phyloP scores from a whole-genome alignment of 2,329 filamentous ascomycete species.

The Hymenoscyphus scutula region DNA sequence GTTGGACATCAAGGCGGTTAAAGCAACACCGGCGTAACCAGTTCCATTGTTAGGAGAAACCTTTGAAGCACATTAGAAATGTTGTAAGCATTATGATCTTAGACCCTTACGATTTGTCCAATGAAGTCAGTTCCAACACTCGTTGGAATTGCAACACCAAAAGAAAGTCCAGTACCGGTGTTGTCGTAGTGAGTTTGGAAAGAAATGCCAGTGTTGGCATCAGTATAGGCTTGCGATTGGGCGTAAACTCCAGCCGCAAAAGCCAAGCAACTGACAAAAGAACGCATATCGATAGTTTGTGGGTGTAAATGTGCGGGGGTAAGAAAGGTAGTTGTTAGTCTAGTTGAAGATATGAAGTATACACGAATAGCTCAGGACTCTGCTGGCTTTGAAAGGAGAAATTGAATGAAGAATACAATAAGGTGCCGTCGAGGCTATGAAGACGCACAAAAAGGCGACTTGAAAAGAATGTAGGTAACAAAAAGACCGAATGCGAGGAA shows the following conservation, averaged over 20 bases:
- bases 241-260: conserved; percentile 19
- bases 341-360: background rate
- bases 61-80: conserved; percentile 4
- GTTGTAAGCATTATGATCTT: background rate
- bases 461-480: conserved; percentile 1
- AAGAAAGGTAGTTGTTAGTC: background rate
- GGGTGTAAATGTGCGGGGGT: background rate
- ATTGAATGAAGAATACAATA: conserved; percentile 5
- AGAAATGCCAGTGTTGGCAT: conserved; percentile 46
- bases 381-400: conserved; percentile 1
- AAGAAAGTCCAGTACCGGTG: conserved; percentile 17
- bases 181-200: conserved; percentile 35
- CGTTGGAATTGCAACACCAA: conserved; percentile 50
- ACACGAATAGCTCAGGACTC: conserved; percentile 9
- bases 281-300: conserved; percentile 10
- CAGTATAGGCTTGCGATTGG: conserved; percentile 38
- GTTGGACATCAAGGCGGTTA: conserved; percentile 45
- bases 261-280: conserved; percentile 7
- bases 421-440: conserved; percentile 12
- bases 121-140: conserved; percentile 51
- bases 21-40: conserved; percentile 50
- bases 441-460: conserved; percentile 7
- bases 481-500: background rate
- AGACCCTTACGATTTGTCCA: conserved; percentile 47
- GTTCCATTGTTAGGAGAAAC: conserved; percentile 34